Evolutionary conservation across 768 basidiomycete species (phyloP), one percentile per base, ranked within the genome.

Genomic region (Mycena crocata): DNA sequence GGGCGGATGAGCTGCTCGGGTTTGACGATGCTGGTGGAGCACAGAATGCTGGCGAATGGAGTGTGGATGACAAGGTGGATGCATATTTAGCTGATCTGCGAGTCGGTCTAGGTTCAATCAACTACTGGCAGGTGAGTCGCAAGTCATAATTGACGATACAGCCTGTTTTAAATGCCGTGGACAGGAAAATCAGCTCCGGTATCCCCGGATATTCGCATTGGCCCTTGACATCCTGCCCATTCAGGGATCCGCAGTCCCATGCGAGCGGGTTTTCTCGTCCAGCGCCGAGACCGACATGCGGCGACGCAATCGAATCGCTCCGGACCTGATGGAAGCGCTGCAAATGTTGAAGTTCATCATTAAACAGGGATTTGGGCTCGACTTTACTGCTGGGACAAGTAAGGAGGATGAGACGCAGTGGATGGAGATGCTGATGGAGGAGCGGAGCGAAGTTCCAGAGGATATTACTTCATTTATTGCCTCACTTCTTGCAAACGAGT

Each of bases 121-220:
- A 34, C 28, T 52, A 57, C 56, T 57, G 56, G 56, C n/a, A 57
- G 32, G 56, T 46, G 23, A 45, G 30, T 28, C 21, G 12, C 28
- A 12, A 5, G n/a, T n/a, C n/a, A 3, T 46, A 13, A 26, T 42
- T 42, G 6, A 19, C 8, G 17, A 42, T 9, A 21, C 23, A 26
- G 23, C 24, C 45, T 46, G 2, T 46, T 10, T 28, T n/a, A n/a
- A n/a, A n/a, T n/a, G n/a, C n/a, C n/a, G n/a, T n/a, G n/a, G 4
- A 12, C 45, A 46, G 45, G 45, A 46, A 46, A 46, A 46, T 14
- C 45, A 46, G 13, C 45, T 46, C 7, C 8, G 45, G 15, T 28
- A 46, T 14, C 45, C 45, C 9, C 3, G 24, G 5, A 24, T 46
- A 2, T 46, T 46, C 24, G 24, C 45, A 14, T 28, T 46, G 8